Base-by-base conservation (phyloP, 768 basidiomycete genomes). In the Baorangia bicolor region DNA sequence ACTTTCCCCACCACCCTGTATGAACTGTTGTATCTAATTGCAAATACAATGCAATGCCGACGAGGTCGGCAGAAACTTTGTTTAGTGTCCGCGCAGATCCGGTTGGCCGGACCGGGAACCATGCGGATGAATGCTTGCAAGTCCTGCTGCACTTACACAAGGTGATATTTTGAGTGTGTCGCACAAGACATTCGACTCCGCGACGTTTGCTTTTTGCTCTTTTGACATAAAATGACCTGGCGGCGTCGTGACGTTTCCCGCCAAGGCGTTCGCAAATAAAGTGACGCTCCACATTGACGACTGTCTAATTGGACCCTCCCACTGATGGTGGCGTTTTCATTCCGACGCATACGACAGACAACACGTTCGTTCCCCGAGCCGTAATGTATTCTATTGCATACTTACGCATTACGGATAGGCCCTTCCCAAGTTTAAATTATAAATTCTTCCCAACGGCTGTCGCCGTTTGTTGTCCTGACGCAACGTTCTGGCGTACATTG, bases 261-360 rank as follows among this genome's bases (percentile, higher is more conserved):
- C 42, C 39, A 49, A 33, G 11, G 8, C n/a, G 33, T 38, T 25
- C 21, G 45, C 53, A 55, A 44, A 53, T 57, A 51, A 53, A 53
- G 53, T 34, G n/a, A 7, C 16, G 48, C 38, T 40, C 33, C 58
- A 4, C 31, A 20, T 23, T 21, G 53, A 2, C 30, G 2, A 30
- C 12, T n/a, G n/a, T n/a, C n/a, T n/a, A n/a, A n/a, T n/a, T n/a
- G n/a, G n/a, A 4, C 3, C 30, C 10, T 30, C 40, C 20, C 30
- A 14, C 30, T 56, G 51, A 63, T 63, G 45, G 65, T 57, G 64
- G 61, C 65, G 65, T 33, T 42, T 52, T 62, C 53, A 61, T 64
- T 55, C 42, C 62, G 53, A 23, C 40, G 44, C 50, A 35, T 58
- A 60, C 30, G 51, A 59, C 33, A 37, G 18, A 40, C 43, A 34